A percentile compares a stretch with the other conserved stretches of the same genome.
Conservation (phyloP, 148 eudicot genomes). For the Nepenthes mirabilis region DNA sequence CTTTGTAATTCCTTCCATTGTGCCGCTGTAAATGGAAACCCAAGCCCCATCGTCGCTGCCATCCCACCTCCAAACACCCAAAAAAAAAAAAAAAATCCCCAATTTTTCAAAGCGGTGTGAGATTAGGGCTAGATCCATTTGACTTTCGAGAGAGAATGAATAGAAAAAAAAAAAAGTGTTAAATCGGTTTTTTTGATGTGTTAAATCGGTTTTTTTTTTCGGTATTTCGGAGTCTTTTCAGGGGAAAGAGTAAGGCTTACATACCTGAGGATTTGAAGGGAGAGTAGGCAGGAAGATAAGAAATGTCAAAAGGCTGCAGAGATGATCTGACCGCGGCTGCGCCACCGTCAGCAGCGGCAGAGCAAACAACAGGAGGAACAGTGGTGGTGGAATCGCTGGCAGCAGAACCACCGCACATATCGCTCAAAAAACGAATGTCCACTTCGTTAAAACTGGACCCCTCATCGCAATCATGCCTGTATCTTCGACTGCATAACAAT, state of each 20-base stretch:
- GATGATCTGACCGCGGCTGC: slow-evolving; percentile 2
- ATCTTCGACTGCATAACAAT: slow-evolving; percentile 6
- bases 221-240: no score
- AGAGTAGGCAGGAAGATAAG: slow-evolving; percentile 9
- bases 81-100: slow-evolving; percentile 1
- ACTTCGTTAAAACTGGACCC: not conserved
- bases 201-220: not conserved
- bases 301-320: slow-evolving; percentile 38
- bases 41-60: slow-evolving; percentile 14
- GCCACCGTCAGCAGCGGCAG: slow-evolving; percentile 2
- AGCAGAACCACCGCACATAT: not conserved
- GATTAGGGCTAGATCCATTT: not conserved
- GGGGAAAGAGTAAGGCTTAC: not conserved
- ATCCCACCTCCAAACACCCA: slow-evolving; percentile 22
- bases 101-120: not conserved
- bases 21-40: slow-evolving; percentile 61
- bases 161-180: not conserved
- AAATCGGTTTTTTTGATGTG: not conserved
- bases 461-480: slow-evolving; percentile 7
- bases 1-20: slow-evolving; percentile 77
- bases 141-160: not conserved
- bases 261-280: slow-evolving; percentile 44
- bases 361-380: slow-evolving; percentile 2
- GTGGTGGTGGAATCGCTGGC: not conserved
- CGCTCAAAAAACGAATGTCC: not conserved